Evolutionary conservation across 805 yeast genomes (phyloP).

Genomic region (Teunomyces aglyptinius): DNA sequence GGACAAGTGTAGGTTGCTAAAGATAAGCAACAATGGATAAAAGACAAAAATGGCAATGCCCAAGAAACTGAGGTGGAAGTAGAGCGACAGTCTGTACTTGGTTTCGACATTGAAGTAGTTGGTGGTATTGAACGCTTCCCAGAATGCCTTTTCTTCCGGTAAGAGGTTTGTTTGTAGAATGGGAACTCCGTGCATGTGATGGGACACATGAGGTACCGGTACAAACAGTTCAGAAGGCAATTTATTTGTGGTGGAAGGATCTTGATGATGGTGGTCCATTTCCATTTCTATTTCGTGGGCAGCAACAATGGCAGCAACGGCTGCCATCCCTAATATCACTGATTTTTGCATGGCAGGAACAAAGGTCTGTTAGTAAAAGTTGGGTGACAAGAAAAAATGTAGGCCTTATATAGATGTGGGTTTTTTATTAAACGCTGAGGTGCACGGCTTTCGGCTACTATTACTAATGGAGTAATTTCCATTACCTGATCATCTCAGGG

Average conservation of each 20-base stretch:
- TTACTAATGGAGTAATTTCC: conserved; percentile 1
- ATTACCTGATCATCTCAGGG: conserved; percentile 1
- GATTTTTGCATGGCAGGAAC: neutral
- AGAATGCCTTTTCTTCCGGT: conserved; percentile 70
- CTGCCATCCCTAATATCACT: neutral
- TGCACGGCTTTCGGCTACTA: neutral
- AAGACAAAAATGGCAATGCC: conserved; percentile 47
- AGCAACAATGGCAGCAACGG: neutral
- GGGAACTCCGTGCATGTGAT: conserved; percentile 67
- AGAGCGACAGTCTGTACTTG: conserved; percentile 51
- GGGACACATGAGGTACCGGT: conserved; percentile 30
- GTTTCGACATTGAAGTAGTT: conserved; percentile 54
- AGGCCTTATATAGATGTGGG: neutral
- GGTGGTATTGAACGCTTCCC: conserved; percentile 79
- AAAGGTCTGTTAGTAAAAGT: neutral
- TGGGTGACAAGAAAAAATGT: neutral
- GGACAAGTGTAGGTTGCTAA: conserved; percentile 57
- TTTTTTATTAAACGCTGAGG: neutral
- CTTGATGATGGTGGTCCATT: neutral
- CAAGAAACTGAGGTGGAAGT: conserved; percentile 51
- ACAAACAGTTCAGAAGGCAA: neutral
- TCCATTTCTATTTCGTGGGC: neutral
- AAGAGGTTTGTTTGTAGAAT: conserved; percentile 64
- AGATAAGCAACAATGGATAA: conserved; percentile 67
- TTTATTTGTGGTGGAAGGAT: neutral